Evolutionary conservation across 768 basidiomycete genomes (phyloP).

Genomic region (Leccinum fibrillosum): DNA sequence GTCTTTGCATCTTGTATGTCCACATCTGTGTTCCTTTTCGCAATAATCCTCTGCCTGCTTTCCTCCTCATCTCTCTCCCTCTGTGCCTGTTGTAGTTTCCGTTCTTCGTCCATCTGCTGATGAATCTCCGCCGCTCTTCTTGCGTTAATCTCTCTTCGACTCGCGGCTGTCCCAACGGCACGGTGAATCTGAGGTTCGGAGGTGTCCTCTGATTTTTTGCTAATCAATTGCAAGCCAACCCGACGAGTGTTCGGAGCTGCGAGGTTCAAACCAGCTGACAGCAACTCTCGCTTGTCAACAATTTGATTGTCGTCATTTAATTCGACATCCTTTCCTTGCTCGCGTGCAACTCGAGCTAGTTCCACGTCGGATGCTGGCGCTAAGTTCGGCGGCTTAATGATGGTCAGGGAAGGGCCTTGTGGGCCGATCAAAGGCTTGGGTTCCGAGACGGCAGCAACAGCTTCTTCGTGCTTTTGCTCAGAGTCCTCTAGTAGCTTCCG

Average conservation of each 20-base stretch:
- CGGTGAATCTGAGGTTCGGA: slow-evolving; percentile 51
- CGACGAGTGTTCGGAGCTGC: slow-evolving; percentile 77
- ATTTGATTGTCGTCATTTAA: slow-evolving; percentile 97
- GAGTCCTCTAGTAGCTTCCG: slow-evolving; percentile 73
- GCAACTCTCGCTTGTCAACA: slow-evolving; percentile 89
- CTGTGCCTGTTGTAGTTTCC: slow-evolving; percentile 53
- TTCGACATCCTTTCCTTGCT: slow-evolving; percentile 82
- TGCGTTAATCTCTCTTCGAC: slow-evolving; percentile 77
- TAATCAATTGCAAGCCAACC: slow-evolving; percentile 45
- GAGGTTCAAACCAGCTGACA: slow-evolving; percentile 90
- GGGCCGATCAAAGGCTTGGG: slow-evolving; percentile 59
- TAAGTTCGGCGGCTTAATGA: slow-evolving; percentile 67
- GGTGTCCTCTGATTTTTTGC: slow-evolving; percentile 24
- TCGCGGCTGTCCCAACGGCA: slow-evolving; percentile 84
- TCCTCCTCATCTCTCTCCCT: slow-evolving; percentile 59
- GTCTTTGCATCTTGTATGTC: slow-evolving; percentile 71
- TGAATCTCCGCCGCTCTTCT: slow-evolving; percentile 76
- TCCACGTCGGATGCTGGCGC: slow-evolving; percentile 67
- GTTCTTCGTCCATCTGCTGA: slow-evolving; percentile 75
- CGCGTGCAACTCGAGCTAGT: slow-evolving; percentile 64
- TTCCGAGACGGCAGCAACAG: slow-evolving; percentile 66
- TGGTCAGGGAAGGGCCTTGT: slow-evolving; percentile 63
- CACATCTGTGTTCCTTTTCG: slow-evolving; percentile 73
- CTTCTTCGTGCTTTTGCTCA: slow-evolving; percentile 80
- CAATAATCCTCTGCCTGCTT: slow-evolving; percentile 60